Evolutionary conservation across 2,329 filamentous ascomycete species (phyloP).

Genomic region (Epichloe sp.): DNA sequence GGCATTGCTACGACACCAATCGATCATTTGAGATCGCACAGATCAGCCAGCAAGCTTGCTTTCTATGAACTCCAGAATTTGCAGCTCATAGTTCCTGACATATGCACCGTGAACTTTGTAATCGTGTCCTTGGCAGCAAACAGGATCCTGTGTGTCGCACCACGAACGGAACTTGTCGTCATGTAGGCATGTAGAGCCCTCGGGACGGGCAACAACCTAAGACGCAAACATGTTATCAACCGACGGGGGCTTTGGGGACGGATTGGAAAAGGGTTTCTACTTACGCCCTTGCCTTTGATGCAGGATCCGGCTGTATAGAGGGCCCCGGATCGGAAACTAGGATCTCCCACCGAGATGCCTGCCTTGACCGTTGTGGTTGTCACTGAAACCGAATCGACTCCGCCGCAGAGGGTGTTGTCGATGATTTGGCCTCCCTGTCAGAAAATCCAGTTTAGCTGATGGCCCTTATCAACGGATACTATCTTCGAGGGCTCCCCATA

Average conservation of each 20-base stretch:
- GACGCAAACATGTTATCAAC: not conserved
- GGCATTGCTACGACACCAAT: no score
- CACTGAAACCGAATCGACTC: no score
- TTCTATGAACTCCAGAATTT: not conserved
- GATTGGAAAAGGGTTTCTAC: not conserved
- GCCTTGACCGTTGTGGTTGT: constrained; percentile 48
- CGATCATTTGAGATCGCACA: no score
- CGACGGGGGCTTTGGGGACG: no score
- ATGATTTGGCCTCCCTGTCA: constrained; percentile 47
- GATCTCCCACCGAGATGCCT: constrained; percentile 52
- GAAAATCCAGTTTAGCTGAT: not conserved
- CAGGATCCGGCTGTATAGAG: constrained; percentile 38
- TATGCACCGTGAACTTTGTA: not conserved
- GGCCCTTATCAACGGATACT: not conserved
- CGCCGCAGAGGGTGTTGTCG: constrained; percentile 51
- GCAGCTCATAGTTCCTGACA: not conserved
- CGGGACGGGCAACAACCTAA: constrained; percentile 47
- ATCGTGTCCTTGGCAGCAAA: constrained; percentile 45
- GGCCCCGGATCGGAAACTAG: constrained; percentile 40
- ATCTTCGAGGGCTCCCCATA: constrained; percentile 4
- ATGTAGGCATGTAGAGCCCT: constrained; percentile 43
- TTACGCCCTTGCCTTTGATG: not conserved
- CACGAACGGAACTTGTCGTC: constrained; percentile 46
- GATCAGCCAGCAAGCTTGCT: not conserved
- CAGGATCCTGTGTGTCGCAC: constrained; percentile 50